phyloP scores from a whole-genome alignment of 192 early-diverging fungal genomes.

The Entomortierella parvispora region DNA sequence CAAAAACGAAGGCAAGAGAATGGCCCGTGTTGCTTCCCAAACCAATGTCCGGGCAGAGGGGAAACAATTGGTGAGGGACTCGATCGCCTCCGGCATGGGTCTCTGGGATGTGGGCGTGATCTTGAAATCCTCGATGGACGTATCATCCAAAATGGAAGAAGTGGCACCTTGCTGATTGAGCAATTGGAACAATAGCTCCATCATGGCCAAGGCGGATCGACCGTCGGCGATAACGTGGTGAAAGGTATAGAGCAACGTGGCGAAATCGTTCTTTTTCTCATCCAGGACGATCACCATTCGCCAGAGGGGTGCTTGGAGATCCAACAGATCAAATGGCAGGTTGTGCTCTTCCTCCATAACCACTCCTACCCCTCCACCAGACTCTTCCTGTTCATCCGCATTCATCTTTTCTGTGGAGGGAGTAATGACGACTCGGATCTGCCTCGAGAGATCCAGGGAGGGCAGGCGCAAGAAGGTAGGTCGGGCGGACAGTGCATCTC shows the following conservation, averaged over 20 bases:
- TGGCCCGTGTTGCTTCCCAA: conserved; percentile 15
- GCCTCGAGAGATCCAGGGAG: not conserved
- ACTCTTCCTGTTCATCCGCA: not conserved
- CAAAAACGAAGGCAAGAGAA: conserved; percentile 19
- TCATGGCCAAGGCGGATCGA: conserved; percentile 36
- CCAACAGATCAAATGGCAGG: conserved; percentile 25
- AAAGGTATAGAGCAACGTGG: conserved; percentile 30
- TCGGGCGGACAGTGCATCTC: conserved; percentile 29
- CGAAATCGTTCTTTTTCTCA: not conserved
- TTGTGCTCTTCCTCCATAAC: conserved; percentile 43
- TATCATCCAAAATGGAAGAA: not conserved
- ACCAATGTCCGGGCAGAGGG: conserved; percentile 32
- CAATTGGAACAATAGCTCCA: conserved; percentile 18
- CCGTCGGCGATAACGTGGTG: conserved; percentile 50
- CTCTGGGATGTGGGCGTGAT: conserved; percentile 7
- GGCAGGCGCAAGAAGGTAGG: conserved; percentile 29
- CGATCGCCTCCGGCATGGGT: conserved; percentile 27
- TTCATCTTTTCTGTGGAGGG: not conserved
- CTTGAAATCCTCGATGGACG: not conserved
- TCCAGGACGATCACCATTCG: conserved; percentile 16
- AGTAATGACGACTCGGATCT: conserved; percentile 14
- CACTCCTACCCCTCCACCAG: not conserved
- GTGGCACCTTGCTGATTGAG: conserved; percentile 13
- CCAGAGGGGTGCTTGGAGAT: conserved; percentile 26
- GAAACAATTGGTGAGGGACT: conserved; percentile 26